Percentiles rank a stretch among this genome's conserved stretches.
These are phyloP conservation scores for Royoungia palumana DNA, from an alignment of 768 basidiomycete species.

Conservation along the genomic window DNA sequence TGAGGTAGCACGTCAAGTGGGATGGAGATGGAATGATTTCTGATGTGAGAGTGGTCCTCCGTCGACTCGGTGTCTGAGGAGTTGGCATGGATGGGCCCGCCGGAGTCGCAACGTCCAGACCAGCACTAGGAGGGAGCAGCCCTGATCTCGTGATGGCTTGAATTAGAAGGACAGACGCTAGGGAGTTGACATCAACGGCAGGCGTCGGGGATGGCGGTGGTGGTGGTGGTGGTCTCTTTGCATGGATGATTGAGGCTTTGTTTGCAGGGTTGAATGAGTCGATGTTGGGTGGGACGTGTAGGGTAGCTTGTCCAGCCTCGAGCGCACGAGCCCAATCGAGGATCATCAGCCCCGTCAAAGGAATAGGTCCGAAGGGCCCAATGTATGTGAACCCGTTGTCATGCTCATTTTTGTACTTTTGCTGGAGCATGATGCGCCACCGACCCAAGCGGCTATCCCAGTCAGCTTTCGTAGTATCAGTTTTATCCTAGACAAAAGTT, in stretches of 20 bases:
- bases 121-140: neutral
- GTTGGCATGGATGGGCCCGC: neutral
- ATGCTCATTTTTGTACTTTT: neutral
- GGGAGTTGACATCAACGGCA: neutral
- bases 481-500: neutral
- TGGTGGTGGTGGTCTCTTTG: neutral
- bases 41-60: too few relatives aligned
- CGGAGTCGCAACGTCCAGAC: neutral
- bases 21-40: neutral
- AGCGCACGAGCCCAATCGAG: conserved; percentile 1
- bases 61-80: neutral
- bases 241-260: neutral
- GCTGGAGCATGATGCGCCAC: neutral
- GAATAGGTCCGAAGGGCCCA: neutral
- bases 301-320: neutral
- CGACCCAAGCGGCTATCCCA: neutral
- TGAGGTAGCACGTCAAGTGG: neutral
- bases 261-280: conserved; percentile 3
- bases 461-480: neutral
- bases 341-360: neutral
- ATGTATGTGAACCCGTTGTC: neutral
- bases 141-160: neutral
- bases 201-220: neutral
- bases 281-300: conserved; percentile 2
- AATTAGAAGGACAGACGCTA: conserved; percentile 1